phyloP scores from a whole-genome alignment of 228 moss, liverwort and hornwort species.

The Sphagnum fallax region DNA sequence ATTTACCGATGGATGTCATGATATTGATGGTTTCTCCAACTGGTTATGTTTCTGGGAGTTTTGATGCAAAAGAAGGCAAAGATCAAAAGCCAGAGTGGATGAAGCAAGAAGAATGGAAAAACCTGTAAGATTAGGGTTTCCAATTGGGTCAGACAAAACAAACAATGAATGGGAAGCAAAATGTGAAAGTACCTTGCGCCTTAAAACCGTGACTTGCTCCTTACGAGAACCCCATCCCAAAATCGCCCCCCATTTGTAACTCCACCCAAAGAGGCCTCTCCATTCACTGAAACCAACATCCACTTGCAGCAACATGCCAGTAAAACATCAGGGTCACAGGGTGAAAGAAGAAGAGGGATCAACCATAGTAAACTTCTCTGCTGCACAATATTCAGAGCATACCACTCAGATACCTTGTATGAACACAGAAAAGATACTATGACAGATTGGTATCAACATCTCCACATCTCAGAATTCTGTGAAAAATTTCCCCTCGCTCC shows the following conservation, averaged over 20 bases:
- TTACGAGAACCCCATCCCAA: conserved; percentile 60
- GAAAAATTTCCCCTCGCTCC: no score
- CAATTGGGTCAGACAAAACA: no score
- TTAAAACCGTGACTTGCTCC: conserved; percentile 60
- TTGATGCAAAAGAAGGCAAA: no score
- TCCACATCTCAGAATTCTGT: neutral
- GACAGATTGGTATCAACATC: conserved; percentile 36
- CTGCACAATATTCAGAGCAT: conserved; percentile 63
- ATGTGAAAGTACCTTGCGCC: conserved; percentile 44
- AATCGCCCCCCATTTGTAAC: conserved; percentile 46
- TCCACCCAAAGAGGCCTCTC: conserved; percentile 80
- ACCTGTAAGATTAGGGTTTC: no score
- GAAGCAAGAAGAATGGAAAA: no score
- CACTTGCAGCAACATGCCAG: conserved; percentile 8
- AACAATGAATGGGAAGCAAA: neutral
- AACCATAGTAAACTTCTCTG: conserved; percentile 70
- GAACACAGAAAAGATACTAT: conserved; percentile 83
- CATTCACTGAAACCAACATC: conserved; percentile 38
- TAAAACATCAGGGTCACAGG: neutral
- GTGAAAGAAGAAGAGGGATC: conserved; percentile 7
- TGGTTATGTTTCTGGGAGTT: no score
- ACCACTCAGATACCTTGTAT: conserved; percentile 77
- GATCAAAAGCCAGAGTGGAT: no score
- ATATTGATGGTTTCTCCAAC: no score
- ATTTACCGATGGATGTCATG: no score